A percentile compares a stretch with the other conserved stretches of the same genome.
Conservation (phyloP, 2,329 filamentous ascomycete species). For the Curvularia sp. region DNA sequence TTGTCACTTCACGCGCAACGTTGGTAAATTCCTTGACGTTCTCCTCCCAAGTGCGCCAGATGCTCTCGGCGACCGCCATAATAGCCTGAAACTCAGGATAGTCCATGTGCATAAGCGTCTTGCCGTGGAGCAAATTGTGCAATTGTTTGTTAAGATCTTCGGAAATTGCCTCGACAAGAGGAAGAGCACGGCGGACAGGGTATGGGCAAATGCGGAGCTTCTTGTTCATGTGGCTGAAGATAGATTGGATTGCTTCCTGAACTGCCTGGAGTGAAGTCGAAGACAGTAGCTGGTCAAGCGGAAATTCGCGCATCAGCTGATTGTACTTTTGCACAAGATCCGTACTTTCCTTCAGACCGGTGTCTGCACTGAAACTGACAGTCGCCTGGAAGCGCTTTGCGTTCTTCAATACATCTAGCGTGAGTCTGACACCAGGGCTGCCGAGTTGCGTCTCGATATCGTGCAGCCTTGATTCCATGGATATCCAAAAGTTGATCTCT, state of each 20-base stretch:
- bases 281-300: constrained; percentile 90
- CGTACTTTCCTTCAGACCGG: constrained; percentile 92
- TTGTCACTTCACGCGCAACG: constrained; percentile 91
- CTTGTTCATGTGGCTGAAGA: constrained; percentile 96
- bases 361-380: constrained; percentile 95
- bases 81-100: constrained; percentile 87
- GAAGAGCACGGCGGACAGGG: constrained; percentile 86
- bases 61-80: constrained; percentile 81
- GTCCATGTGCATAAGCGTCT: constrained; percentile 87
- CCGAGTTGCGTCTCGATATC: constrained; percentile 87
- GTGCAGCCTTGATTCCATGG: constrained; percentile 92
- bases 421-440: constrained; percentile 87
- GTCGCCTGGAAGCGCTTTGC: constrained; percentile 98
- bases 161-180: constrained; percentile 96
- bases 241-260: constrained; percentile 84
- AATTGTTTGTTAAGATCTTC: constrained; percentile 87
- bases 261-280: constrained; percentile 88
- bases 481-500: constrained; percentile 99
- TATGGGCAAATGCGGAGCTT: constrained; percentile 97
- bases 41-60: constrained; percentile 94
- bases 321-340: constrained; percentile 99
- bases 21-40: constrained; percentile 98
- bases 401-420: constrained; percentile 92
- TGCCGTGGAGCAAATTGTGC: constrained; percentile 83
- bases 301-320: constrained; percentile 97